Percentiles rank a stretch among this genome's conserved stretches.
phyloP scores from a whole-genome alignment of 2,329 filamentous ascomycete genomes.

The Beauveria varroae region DNA sequence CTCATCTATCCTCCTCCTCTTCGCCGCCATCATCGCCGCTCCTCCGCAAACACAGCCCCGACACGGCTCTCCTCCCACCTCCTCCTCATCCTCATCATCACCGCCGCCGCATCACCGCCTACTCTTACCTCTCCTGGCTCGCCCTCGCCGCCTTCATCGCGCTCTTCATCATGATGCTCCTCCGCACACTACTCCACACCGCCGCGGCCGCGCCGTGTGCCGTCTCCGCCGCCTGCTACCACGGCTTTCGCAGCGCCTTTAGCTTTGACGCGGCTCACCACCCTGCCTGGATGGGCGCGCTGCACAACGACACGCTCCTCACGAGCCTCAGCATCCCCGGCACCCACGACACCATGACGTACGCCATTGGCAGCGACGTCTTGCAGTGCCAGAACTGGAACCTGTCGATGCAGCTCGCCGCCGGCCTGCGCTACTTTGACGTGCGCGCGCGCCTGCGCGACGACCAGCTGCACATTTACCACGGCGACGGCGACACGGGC shows the following conservation, averaged over 20 bases:
- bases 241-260: conserved; percentile 25
- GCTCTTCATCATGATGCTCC: conserved; percentile 17
- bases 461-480: conserved; percentile 39
- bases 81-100: not conserved
- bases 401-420: conserved; percentile 35
- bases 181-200: conserved; percentile 17
- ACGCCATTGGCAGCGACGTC: conserved; percentile 25
- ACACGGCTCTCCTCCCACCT: conserved; percentile 14
- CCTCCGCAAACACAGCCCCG: not conserved
- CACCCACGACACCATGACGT: conserved; percentile 48
- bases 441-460: conserved; percentile 38
- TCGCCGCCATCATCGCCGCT: conserved; percentile 20
- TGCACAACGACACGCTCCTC: conserved; percentile 34
- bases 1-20: conserved; percentile 16
- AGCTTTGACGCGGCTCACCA: conserved; percentile 29
- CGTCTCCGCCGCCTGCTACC: conserved; percentile 21
- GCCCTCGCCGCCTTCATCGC: conserved; percentile 14
- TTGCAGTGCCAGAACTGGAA: conserved; percentile 42
- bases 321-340: conserved; percentile 42
- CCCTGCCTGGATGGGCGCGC: conserved; percentile 30
- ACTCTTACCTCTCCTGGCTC: not conserved
- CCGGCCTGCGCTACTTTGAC: conserved; percentile 43
- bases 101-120: not conserved
- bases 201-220: conserved; percentile 17
- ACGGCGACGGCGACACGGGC: conserved; percentile 37